These are phyloP conservation scores for Pichia cabralensis DNA, from an alignment of 805 yeast genomes.

Conservation along the genomic window DNA sequence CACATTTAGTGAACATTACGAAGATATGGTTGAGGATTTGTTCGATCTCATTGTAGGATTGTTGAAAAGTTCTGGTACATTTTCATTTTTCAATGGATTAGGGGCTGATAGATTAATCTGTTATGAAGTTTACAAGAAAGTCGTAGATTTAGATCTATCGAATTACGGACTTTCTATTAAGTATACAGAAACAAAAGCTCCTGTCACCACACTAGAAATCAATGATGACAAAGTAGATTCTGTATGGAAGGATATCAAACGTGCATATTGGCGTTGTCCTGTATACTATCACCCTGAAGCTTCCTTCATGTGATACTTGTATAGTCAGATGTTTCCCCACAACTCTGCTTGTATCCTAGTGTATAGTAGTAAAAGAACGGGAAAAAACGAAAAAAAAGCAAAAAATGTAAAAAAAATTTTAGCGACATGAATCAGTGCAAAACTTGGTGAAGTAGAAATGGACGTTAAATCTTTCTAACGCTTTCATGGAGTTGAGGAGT, in stretches of 20 bases:
- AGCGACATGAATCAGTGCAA: no score
- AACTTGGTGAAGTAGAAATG: no score
- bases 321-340: no score
- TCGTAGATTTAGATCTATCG: conserved; percentile 68
- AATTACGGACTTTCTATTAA: conserved; percentile 67
- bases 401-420: no score
- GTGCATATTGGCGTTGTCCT: conserved; percentile 64
- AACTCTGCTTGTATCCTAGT: no score
- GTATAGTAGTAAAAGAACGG: background rate
- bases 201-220: conserved; percentile 29
- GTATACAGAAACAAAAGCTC: conserved; percentile 41
- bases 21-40: conserved; percentile 69
- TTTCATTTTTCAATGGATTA: conserved; percentile 86
- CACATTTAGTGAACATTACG: conserved; percentile 86
- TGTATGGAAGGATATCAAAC: conserved; percentile 52
- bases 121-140: conserved; percentile 75
- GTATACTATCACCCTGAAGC: conserved; percentile 58
- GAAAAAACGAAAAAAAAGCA: background rate
- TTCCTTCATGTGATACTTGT: conserved; percentile 24
- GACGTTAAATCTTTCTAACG: no score
- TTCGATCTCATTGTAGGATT: conserved; percentile 77
- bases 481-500: background rate
- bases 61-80: conserved; percentile 70
- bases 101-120: conserved; percentile 71
- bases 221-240: conserved; percentile 27